These are phyloP conservation scores for Pseudopithomyces chartarum DNA, from an alignment of 2,329 filamentous ascomycete genomes.

Conservation along the genomic window DNA sequence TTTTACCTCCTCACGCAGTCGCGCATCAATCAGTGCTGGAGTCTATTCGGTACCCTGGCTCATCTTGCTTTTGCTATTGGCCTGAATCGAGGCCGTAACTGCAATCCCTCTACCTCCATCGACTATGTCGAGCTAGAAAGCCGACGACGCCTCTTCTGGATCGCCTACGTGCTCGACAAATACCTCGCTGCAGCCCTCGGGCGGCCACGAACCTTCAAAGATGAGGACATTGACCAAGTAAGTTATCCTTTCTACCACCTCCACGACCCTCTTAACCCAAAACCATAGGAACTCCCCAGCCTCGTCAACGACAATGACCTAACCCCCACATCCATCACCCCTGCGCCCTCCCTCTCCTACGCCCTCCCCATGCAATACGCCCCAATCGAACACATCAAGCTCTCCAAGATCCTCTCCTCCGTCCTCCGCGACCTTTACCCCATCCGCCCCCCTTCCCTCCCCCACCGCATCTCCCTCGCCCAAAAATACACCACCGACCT, in stretches of 20 bases:
- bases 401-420: conserved; percentile 51
- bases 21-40: conserved; percentile 66
- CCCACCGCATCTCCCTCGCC: conserved; percentile 44
- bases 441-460: conserved; percentile 40
- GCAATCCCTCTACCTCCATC: conserved; percentile 30
- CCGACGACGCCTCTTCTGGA: conserved; percentile 66
- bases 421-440: conserved; percentile 54
- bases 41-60: conserved; percentile 61
- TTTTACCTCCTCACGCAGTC: conserved; percentile 64
- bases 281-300: conserved; percentile 39
- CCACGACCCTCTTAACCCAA: neutral
- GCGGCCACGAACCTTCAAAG: conserved; percentile 64
- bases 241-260: neutral
- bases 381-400: conserved; percentile 51
- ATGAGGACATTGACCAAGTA: conserved; percentile 68
- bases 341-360: conserved; percentile 27
- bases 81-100: conserved; percentile 47
- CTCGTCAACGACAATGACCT: conserved; percentile 43
- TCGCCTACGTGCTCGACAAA: conserved; percentile 65
- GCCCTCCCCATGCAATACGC: conserved; percentile 50
- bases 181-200: conserved; percentile 69
- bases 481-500: conserved; percentile 51
- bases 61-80: conserved; percentile 58
- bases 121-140: conserved; percentile 59
- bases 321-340: conserved; percentile 29